Percentiles rank a stretch among this genome's conserved stretches.
phyloP scores from a whole-genome alignment of 2,329 filamentous ascomycete species.

The Neonectria neomacrospora region DNA sequence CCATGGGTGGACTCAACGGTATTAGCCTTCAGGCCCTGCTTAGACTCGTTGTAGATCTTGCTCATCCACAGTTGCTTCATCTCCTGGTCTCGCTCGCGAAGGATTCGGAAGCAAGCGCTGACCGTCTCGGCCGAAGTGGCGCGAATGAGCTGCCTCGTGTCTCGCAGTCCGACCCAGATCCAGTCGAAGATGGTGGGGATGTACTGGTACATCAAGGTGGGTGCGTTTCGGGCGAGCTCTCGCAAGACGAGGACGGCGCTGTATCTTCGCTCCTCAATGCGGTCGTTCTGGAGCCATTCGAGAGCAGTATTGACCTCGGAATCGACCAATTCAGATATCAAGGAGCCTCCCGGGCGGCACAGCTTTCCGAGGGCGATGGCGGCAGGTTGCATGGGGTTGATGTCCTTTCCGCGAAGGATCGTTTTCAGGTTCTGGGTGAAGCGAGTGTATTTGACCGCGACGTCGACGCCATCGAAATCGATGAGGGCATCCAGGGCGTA shows the following conservation, averaged over 20 bases:
- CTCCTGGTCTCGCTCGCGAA: conserved; percentile 88
- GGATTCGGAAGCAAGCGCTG: conserved; percentile 95
- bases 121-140: conserved; percentile 93
- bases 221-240: conserved; percentile 91
- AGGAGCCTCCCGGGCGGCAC: conserved; percentile 89
- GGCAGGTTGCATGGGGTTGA: conserved; percentile 88
- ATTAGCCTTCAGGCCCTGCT: conserved; percentile 80
- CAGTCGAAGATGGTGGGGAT: conserved; percentile 95
- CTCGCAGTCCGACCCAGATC: conserved; percentile 93
- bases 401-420: conserved; percentile 90
- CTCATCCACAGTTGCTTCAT: conserved; percentile 90
- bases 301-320: conserved; percentile 96
- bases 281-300: conserved; percentile 96
- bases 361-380: conserved; percentile 90
- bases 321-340: conserved; percentile 95
- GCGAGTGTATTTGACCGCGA: conserved; percentile 90
- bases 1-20: conserved; percentile 92
- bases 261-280: conserved; percentile 92
- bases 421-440: conserved; percentile 92
- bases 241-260: conserved; percentile 91
- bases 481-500: conserved; percentile 92
- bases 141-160: conserved; percentile 89
- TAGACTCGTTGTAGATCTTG: conserved; percentile 88
- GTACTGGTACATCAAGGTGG: conserved; percentile 94
- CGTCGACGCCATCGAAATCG: conserved; percentile 95